Evolutionary conservation across 805 yeast genomes (phyloP).

Genomic region (Candida nitratophila): DNA sequence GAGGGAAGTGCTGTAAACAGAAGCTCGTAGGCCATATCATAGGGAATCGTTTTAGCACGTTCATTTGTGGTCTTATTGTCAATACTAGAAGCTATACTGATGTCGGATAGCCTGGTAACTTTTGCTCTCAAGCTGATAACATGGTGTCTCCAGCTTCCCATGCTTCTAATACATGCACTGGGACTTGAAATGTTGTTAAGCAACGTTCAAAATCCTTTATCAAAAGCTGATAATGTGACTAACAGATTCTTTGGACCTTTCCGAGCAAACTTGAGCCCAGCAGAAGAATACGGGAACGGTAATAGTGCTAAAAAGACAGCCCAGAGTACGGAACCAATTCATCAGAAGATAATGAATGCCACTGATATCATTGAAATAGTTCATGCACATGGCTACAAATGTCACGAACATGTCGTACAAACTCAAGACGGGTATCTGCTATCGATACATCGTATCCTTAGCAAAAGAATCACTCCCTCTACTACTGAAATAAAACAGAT

Average conservation of each 20-base stretch:
- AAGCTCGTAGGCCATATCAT: too few relatives aligned
- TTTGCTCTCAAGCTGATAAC: neutral
- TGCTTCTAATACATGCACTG: neutral
- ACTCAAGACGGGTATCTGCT: constrained; percentile 78
- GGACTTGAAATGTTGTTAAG: neutral
- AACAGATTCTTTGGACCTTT: neutral
- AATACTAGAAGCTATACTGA: too few relatives aligned
- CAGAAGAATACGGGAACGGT: too few relatives aligned
- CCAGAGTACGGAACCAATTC: constrained; percentile 4
- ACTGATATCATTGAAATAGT: constrained; percentile 27
- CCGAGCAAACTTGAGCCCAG: too few relatives aligned
- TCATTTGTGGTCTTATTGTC: too few relatives aligned
- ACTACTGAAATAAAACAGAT: neutral
- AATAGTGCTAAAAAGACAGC: neutral
- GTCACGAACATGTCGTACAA: constrained; percentile 71
- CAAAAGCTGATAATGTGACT: neutral
- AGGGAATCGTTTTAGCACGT: too few relatives aligned
- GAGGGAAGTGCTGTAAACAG: too few relatives aligned
- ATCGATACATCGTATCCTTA: constrained; percentile 59
- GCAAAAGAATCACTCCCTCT: constrained; percentile 12
- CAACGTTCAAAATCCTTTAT: neutral
- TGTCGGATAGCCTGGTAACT: neutral
- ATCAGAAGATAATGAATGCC: constrained; percentile 14
- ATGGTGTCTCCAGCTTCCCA: neutral
- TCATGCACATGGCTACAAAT: constrained; percentile 47